A percentile compares a stretch with the other conserved stretches of the same genome.
phyloP scores from a whole-genome alignment of 2,329 filamentous ascomycete genomes.

The Hypoxylon sp. region DNA sequence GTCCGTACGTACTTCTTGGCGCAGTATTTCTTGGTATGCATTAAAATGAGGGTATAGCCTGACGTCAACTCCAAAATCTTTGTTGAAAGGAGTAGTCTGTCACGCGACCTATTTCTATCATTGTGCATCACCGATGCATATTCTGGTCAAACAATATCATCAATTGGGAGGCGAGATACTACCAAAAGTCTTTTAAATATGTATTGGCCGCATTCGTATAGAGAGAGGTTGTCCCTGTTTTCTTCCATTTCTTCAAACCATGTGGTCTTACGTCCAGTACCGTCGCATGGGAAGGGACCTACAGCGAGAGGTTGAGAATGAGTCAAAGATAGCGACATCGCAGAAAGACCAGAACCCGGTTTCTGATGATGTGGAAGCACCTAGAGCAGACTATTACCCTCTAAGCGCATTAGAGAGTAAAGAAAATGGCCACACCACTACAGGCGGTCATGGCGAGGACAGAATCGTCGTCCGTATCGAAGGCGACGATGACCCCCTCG shows the following conservation, averaged over 20 bases:
- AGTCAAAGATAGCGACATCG: background rate
- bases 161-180: background rate
- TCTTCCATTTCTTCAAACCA: background rate
- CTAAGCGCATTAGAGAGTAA: background rate
- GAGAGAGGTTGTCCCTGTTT: background rate
- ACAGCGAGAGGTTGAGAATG: background rate
- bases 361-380: constrained; percentile 1
- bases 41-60: constrained; percentile 1
- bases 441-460: background rate
- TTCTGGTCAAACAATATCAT: background rate
- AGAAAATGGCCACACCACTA: background rate
- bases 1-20: background rate
- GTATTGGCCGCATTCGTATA: background rate
- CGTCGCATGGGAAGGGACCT: constrained; percentile 24
- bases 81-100: constrained; percentile 7
- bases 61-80: constrained; percentile 12
- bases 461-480: constrained; percentile 53
- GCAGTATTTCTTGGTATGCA: background rate
- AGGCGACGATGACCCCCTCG: constrained; percentile 58
- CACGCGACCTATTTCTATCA: constrained; percentile 19
- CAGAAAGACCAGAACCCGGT: background rate
- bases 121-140: background rate
- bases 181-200: background rate
- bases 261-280: constrained; percentile 29
- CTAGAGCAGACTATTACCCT: constrained; percentile 5